Evolutionary conservation across 2,329 filamentous ascomycete species (phyloP), one percentile per base, ranked within the genome.

Genomic region (Trichoderma afroharzianum): DNA sequence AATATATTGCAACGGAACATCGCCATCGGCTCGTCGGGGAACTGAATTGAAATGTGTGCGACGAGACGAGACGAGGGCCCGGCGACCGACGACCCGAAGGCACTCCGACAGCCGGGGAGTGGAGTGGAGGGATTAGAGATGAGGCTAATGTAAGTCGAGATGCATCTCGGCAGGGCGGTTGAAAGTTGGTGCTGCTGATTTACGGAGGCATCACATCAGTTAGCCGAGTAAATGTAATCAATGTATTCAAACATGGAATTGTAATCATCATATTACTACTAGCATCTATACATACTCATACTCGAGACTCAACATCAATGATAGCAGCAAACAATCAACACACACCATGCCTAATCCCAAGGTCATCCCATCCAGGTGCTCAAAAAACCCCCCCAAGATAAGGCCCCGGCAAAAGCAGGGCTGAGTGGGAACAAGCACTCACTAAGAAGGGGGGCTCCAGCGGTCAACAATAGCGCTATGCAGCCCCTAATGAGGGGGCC

Each of bases 51-150:
- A 9, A 36, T 28, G 36, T 21, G 66, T 69, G 55, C n/a, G 24
- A 58, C 36, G 9, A 33, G n/a, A 69, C 36, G 9, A 33, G n/a
- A 69, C 55, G 57, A 69, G 18, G 55, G 66, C 18, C 66, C 66
- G 66, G 36, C n/a, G 33, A 50, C 66, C 66, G 66, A 69, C 66
- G 66, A 69, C 66, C 66, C 66, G 66, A 69, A 61, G 57, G 66
- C 2, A 21, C 11, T 28, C 66, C 66, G 66, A 69, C 66, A 69
- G 66, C 66, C 66, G 66, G 32, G 32, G 58, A 36, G 58, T 47
- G 57, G 64, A 58, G 32, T 47, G 57, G 64, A 58, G 32, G 57
- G 66, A 18, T 53, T 57, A 28, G 30, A 69, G 66, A 69, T 69
- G 57, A 69, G 57, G 66, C 66, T 69, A 68, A 68, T 68, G 64